Conservation (phyloP, 1,284 basidiomycete genomes). For the Ceratobasidium sp. region DNA sequence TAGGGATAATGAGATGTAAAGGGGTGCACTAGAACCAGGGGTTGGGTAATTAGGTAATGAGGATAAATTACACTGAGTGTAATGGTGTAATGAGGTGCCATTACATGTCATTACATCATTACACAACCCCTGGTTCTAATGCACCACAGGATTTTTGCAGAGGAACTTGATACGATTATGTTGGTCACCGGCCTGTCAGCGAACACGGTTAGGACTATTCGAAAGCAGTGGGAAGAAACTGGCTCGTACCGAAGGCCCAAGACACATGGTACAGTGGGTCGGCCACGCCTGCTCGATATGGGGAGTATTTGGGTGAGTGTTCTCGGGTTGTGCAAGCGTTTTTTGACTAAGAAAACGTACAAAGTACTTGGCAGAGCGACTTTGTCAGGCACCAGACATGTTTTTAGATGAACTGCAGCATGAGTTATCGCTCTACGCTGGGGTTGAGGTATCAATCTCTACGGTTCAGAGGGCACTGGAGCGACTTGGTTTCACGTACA, state of each 20-base stretch:
- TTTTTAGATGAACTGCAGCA: constrained; percentile 7
- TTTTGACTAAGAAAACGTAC: background rate
- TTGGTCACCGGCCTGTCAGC: background rate
- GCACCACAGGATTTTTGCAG: too few relatives aligned
- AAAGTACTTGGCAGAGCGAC: background rate
- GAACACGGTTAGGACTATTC: background rate
- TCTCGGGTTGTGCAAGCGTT: too few relatives aligned
- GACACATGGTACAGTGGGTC: background rate
- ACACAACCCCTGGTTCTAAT: too few relatives aligned
- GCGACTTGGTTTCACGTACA: constrained; percentile 10
- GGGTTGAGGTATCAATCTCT: constrained; percentile 10
- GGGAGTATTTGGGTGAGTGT: constrained; percentile 1
- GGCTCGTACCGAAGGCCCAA: background rate
- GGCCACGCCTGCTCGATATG: background rate
- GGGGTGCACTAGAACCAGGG: too few relatives aligned
- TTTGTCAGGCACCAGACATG: constrained; percentile 11
- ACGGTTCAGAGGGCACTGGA: background rate
- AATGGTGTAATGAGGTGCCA: too few relatives aligned
- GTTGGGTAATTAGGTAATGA: too few relatives aligned
- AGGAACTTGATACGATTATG: background rate
- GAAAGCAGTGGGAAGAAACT: constrained; percentile 12
- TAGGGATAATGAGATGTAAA: too few relatives aligned
- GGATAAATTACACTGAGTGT: too few relatives aligned
- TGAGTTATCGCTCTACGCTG: background rate
- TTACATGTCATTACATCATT: too few relatives aligned